Base-by-base conservation (phyloP, 345 rosid genomes). In the Lumnitzera littorea region DNA sequence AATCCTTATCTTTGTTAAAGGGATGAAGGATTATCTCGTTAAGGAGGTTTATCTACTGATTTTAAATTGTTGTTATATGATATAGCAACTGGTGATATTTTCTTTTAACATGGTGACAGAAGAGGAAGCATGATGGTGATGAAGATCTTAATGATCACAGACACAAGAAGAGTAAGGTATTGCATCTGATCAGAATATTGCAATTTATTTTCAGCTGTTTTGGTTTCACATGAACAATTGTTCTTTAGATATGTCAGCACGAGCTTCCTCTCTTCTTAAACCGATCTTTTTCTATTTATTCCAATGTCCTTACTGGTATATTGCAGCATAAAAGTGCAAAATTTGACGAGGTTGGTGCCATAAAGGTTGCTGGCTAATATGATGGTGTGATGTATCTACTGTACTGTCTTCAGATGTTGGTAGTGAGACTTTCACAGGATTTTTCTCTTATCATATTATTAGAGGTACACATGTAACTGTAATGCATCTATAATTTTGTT, bases 111-210 rank as follows among this genome's bases (percentile, higher is more conserved):
- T 67, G 57, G 61, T 77, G 78, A 69, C 88, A 92, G 98, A 92
- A 87, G 84, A 81, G 97, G 81, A 92, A 90, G 79, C 98, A 86
- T 62, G 94, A 81, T 69, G 97, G 96, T 48, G 97, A 90, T 51
- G 98, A 92, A 78, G 97, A 85, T 81, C 74, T 83, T 36, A 89
- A 78, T 70, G 96, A 89, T 25, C 90, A 86, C 62, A 80, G 84
- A 77, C 96, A 81, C 87, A 89, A 87, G 74, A 89, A 92, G 78
- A 85, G 83, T 80, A 86, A 89, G 97, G 98, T 92, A 82, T 76
- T 61, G 24, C 17, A 23, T 50, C 13, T 54, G 20, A 50, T 13
- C 23, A 17, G 16, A 20, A 24, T 60, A 24, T 61, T 29, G 17
- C 17, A n/a, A 14, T 10, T 3, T 46, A n/a, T n/a, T 51, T 24